These are phyloP conservation scores for Malassezia globosa DNA, from an alignment of 1,284 basidiomycete genomes.

Conservation along the genomic window DNA sequence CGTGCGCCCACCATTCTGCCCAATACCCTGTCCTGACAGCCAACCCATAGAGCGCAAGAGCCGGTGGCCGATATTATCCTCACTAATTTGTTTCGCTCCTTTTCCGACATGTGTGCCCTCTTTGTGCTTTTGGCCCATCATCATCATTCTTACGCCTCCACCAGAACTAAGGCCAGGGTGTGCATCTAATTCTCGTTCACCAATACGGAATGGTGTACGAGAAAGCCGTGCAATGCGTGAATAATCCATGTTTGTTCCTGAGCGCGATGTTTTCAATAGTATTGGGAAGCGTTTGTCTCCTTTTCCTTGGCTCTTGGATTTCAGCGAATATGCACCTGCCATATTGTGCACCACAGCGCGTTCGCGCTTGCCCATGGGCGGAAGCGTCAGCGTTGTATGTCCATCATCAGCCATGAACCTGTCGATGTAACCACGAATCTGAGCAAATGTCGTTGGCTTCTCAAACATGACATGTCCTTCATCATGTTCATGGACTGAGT, in stretches of 20 bases:
- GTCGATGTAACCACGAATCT: constrained; percentile 34
- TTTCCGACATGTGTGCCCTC: constrained; percentile 42
- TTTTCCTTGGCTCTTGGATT: constrained; percentile 31
- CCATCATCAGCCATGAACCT: constrained; percentile 26
- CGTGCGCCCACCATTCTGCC: constrained; percentile 31
- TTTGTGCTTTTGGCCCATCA: constrained; percentile 27
- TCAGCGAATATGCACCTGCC: constrained; percentile 36
- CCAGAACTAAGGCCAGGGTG: constrained; percentile 16
- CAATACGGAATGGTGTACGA: constrained; percentile 21
- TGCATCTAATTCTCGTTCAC: constrained; percentile 22
- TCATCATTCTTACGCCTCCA: constrained; percentile 11
- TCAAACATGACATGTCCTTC: constrained; percentile 17
- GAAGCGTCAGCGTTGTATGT: constrained; percentile 34
- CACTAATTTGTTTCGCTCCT: constrained; percentile 38
- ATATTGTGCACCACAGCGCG: constrained; percentile 42
- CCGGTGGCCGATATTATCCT: constrained; percentile 42
- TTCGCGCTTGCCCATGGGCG: constrained; percentile 43
- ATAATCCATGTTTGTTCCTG: constrained; percentile 24
- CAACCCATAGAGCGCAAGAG: constrained; percentile 44
- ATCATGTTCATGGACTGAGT: constrained; percentile 16
- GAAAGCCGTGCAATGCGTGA: constrained; percentile 26
- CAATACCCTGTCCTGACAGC: constrained; percentile 38
- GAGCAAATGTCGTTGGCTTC: constrained; percentile 23
- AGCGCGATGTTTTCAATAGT: constrained; percentile 37
- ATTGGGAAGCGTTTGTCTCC: constrained; percentile 34